phyloP scores from a whole-genome alignment of 441 rosid genomes.

The Sinapis alba region DNA sequence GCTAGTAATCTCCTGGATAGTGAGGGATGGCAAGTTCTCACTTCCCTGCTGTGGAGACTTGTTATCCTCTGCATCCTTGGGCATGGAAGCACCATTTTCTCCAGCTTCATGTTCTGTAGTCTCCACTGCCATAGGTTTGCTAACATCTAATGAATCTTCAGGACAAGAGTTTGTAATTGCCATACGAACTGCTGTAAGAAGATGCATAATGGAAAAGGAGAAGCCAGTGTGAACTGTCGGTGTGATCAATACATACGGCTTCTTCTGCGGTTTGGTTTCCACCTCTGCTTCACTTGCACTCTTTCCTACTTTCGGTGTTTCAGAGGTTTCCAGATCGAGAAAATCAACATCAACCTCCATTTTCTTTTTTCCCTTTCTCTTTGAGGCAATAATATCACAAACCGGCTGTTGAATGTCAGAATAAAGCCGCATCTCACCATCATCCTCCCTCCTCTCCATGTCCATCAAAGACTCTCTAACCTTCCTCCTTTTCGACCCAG shows the following conservation, averaged over 20 bases:
- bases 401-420: slow-evolving; percentile 48
- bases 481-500: slow-evolving; percentile 70
- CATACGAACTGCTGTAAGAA: slow-evolving; percentile 94
- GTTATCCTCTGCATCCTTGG: slow-evolving; percentile 49
- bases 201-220: slow-evolving; percentile 95
- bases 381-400: slow-evolving; percentile 52
- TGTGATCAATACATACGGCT: slow-evolving; percentile 82
- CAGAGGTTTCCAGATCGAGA: slow-evolving; percentile 59
- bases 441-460: slow-evolving; percentile 52
- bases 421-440: slow-evolving; percentile 44
- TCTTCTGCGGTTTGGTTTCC: slow-evolving; percentile 81
- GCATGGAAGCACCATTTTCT: slow-evolving; percentile 49
- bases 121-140: slow-evolving; percentile 57
- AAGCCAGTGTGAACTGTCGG: slow-evolving; percentile 96
- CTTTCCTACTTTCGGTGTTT: slow-evolving; percentile 52
- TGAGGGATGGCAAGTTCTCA: slow-evolving; percentile 63
- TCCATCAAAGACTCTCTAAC: slow-evolving; percentile 59
- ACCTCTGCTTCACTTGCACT: slow-evolving; percentile 60
- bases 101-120: slow-evolving; percentile 50
- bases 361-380: slow-evolving; percentile 79
- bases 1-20: slow-evolving; percentile 90
- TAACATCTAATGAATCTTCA: slow-evolving; percentile 68
- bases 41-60: slow-evolving; percentile 49
- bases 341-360: slow-evolving; percentile 55
- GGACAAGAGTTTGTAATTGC: slow-evolving; percentile 73